Evolutionary conservation across 352 stramenopile genomes (phyloP), one percentile per base, ranked within the genome.

Genomic region (Pythium angustatum): DNA sequence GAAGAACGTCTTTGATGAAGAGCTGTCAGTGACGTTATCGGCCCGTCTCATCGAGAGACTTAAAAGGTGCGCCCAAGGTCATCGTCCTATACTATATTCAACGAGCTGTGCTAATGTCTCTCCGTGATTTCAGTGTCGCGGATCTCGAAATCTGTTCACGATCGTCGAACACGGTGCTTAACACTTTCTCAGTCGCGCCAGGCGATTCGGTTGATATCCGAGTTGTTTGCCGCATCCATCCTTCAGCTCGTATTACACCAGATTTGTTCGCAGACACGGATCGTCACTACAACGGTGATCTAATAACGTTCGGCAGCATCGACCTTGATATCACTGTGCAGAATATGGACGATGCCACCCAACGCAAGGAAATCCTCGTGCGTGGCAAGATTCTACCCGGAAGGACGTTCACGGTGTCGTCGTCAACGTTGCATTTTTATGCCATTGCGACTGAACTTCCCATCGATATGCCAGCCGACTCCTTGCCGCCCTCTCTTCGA

Each of bases 1-100:
- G 22, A 81, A 78, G 55, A 96, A 96, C 63, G 78, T 96, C 28
- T 95, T 91, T 65, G 88, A 96, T 48, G 85, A 94, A 77, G 86
- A 93, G 21, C 58, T 96, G 44, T 79, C 58, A 31, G 77, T 96
- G 24, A 85, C 85, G 43, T 58, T 93, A 14, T 77, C 77, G 4
- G 76, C 81, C 28, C 62, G 77, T 61, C 67, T 75, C 1, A 15
- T 48, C 14, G 56, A 66, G 12, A 17, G 60, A 19, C 66, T 73
- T 15, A 27, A 58, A 31, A 63, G 66, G 66, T 73, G n/a, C n/a
- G n/a, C n/a, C n/a, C n/a, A n/a, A n/a, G n/a, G n/a, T n/a, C n/a
- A n/a, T 11, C 7, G 58, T 57, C 48, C 8, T 1, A 12, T 2
- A 33, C 11, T 31, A 45, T 27, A 12, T 54, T 38, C 36, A 19